Conservation (phyloP, 768 basidiomycete species). For the Rhodosporidiobolus sp. region DNA sequence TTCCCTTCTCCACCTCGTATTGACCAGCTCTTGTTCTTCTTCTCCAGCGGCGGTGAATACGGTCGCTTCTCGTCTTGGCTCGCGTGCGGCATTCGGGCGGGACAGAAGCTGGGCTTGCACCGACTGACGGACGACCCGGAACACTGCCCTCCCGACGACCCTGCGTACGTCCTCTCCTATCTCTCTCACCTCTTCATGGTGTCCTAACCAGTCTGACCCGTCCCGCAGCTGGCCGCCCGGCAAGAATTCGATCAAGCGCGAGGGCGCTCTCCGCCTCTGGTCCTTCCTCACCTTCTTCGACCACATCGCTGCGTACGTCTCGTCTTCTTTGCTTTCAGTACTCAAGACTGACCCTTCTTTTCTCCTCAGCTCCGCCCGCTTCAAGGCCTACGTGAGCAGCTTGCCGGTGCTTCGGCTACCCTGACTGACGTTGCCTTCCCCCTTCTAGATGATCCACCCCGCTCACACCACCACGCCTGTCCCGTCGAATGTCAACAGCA, state of each 20-base stretch:
- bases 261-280: slow-evolving; percentile 23
- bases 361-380: slow-evolving; percentile 8
- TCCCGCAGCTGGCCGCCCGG: slow-evolving; percentile 29
- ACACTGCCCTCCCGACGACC: slow-evolving; percentile 30
- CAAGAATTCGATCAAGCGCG: slow-evolving; percentile 37
- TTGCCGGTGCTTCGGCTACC: neutral
- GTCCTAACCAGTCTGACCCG: too few relatives aligned
- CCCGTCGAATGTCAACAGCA: slow-evolving; percentile 22
- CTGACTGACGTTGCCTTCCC: neutral
- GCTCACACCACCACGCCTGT: slow-evolving; percentile 13
- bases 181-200: neutral
- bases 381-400: slow-evolving; percentile 20
- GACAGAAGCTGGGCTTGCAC: slow-evolving; percentile 31
- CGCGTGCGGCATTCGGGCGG: slow-evolving; percentile 16
- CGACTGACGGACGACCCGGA: slow-evolving; percentile 27
- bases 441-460: slow-evolving; percentile 15
- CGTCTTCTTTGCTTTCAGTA: accelerated
- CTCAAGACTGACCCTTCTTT: neutral
- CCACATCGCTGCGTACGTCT: slow-evolving; percentile 22
- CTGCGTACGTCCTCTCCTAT: neutral
- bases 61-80: slow-evolving; percentile 29
- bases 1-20: neutral
- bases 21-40: neutral
- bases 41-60: slow-evolving; percentile 11
- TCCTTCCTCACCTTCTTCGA: slow-evolving; percentile 21